Evolutionary conservation across 106 monocot genomes (phyloP).

Genomic region (Dendrobium nobile): DNA sequence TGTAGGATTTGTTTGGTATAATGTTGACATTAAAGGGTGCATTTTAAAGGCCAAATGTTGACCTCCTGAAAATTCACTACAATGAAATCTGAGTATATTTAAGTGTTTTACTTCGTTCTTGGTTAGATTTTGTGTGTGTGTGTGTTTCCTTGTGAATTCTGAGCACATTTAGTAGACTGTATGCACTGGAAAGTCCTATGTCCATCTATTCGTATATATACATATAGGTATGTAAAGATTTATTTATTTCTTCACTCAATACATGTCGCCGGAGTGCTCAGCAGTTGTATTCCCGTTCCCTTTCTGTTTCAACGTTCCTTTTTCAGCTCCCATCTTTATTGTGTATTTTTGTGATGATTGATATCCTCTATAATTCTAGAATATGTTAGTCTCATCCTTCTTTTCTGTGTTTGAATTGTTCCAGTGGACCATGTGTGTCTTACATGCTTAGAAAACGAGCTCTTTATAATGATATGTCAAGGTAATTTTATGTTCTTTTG

Average conservation of each 20-base stretch:
- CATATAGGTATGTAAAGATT: background rate
- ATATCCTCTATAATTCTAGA: background rate
- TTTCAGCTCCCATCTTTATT: background rate
- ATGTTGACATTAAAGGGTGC: background rate
- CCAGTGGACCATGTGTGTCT: constrained; percentile 89
- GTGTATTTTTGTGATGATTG: constrained; percentile 4
- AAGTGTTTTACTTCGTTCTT: background rate
- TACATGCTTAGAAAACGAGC: constrained; percentile 97
- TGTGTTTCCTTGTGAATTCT: background rate
- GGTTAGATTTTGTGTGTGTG: background rate
- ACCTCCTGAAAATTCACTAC: background rate
- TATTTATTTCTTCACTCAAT: background rate
- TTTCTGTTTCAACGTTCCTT: background rate
- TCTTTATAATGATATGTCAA: constrained; percentile 98
- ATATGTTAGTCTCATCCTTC: background rate
- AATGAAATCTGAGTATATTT: background rate
- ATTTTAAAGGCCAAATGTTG: background rate
- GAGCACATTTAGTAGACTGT: background rate
- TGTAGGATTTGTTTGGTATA: background rate
- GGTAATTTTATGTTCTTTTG: constrained; percentile 30
- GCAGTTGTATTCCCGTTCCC: background rate
- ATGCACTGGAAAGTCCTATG: background rate
- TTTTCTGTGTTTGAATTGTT: background rate
- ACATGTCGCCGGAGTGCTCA: background rate
- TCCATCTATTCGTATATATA: background rate